A percentile compares a stretch with the other conserved stretches of the same genome.
Conservation (phyloP, 164 flowering plant genomes). For the Piper betle region DNA sequence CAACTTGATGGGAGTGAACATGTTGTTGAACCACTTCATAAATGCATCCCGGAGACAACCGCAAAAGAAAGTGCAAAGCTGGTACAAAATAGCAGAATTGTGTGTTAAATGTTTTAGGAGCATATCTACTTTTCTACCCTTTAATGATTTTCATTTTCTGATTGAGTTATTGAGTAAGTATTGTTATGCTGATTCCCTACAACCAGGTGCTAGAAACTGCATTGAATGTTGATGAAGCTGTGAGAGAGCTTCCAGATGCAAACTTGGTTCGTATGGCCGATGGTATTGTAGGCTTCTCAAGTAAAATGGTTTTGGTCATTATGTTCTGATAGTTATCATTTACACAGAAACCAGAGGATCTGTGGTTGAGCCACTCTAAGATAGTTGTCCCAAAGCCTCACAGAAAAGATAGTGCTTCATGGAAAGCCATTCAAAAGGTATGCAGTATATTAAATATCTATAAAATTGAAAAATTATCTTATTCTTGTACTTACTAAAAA, state of each 20-base stretch:
- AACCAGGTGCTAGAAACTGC: conserved; percentile 85
- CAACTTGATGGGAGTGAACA: conserved; percentile 95
- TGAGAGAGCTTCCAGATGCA: conserved; percentile 96
- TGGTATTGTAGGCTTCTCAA: neutral
- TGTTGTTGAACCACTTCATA: conserved; percentile 72
- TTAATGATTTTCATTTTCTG: neutral
- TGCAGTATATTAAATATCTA: neutral
- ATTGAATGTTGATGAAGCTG: conserved; percentile 83
- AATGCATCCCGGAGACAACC: conserved; percentile 55
- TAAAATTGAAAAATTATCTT: neutral
- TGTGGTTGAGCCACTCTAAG: conserved; percentile 85
- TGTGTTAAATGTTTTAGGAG: too few species aligned
- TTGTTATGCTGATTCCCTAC: neutral
- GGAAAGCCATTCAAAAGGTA: conserved; percentile 93
- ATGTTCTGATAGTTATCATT: neutral
- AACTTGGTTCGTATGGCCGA: conserved; percentile 42
- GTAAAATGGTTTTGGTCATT: neutral
- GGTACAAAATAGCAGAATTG: conserved; percentile 20
- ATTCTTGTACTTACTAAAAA: too few species aligned
- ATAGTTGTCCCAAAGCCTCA: conserved; percentile 84
- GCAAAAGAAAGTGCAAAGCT: conserved; percentile 57
- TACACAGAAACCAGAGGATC: conserved; percentile 90
- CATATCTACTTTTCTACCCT: neutral
- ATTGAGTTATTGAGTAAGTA: neutral
- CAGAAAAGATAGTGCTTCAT: conserved; percentile 56